A percentile compares a stretch with the other conserved stretches of the same genome.
Evolutionary conservation across 805 yeast genomes (phyloP).

Genomic region (Monosporozyma yasuniensis): DNA sequence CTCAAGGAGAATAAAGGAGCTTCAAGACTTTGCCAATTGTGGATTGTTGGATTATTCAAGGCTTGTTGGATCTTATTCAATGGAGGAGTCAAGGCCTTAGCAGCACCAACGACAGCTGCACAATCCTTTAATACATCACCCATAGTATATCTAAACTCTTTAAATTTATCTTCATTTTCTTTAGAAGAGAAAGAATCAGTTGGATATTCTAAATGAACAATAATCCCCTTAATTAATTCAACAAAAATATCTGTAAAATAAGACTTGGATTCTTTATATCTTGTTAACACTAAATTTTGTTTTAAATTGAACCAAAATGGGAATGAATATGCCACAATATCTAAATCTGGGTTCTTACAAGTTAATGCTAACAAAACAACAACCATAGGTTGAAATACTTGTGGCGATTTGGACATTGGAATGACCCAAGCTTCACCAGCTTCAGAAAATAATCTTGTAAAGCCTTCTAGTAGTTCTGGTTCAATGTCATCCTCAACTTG

Average conservation of each 20-base stretch:
- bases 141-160: slow-evolving; percentile 90
- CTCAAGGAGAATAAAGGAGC: slow-evolving; percentile 85
- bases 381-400: slow-evolving; percentile 62
- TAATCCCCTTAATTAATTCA: slow-evolving; percentile 27
- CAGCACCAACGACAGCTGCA: slow-evolving; percentile 80
- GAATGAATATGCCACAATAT: slow-evolving; percentile 82
- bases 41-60: slow-evolving; percentile 18
- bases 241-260: slow-evolving; percentile 19
- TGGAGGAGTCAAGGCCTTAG: slow-evolving; percentile 61
- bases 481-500: slow-evolving; percentile 41
- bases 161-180: slow-evolving; percentile 86
- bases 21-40: slow-evolving; percentile 77
- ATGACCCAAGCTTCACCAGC: slow-evolving; percentile 97
- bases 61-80: slow-evolving; percentile 45
- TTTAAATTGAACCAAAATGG: slow-evolving; percentile 84
- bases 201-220: slow-evolving; percentile 75
- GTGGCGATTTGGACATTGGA: slow-evolving; percentile 64
- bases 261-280: slow-evolving; percentile 22
- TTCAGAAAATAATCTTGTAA: slow-evolving; percentile 73
- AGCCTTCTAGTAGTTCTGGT: slow-evolving; percentile 51
- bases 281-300: slow-evolving; percentile 40
- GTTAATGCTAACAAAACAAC: slow-evolving; percentile 64
- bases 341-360: slow-evolving; percentile 71
- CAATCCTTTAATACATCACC: slow-evolving; percentile 97
- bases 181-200: slow-evolving; percentile 50